These are phyloP conservation scores for Musa acuminata DNA, from an alignment of 176 grass and related monocot genomes.

Conservation along the genomic window DNA sequence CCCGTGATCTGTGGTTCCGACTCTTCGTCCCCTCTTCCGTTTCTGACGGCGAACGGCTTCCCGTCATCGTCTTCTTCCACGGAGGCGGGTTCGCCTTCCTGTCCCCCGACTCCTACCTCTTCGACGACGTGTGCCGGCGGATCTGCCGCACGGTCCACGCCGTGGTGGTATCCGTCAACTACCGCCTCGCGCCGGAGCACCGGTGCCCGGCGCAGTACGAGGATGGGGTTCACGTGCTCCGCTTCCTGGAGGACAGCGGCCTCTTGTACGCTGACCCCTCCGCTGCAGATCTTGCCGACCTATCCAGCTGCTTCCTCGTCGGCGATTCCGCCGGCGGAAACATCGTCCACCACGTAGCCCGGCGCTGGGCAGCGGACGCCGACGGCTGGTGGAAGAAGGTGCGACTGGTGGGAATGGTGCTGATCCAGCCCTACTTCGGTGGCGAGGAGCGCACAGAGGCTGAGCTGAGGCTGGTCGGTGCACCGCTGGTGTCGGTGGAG, in stretches of 20 bases:
- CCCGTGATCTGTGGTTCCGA: no score
- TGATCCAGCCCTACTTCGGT: constrained; percentile 85
- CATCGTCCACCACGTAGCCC: constrained; percentile 69
- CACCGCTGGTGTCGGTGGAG: constrained; percentile 42
- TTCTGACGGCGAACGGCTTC: background rate
- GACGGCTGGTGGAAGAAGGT: constrained; percentile 12
- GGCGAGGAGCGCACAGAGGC: constrained; percentile 62
- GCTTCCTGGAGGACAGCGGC: no score
- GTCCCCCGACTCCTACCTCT: constrained; percentile 31
- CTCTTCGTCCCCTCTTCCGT: no score
- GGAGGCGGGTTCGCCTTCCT: constrained; percentile 82
- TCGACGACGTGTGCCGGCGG: constrained; percentile 62
- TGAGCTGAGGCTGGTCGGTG: constrained; percentile 42
- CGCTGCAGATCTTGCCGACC: background rate
- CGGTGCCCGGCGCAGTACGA: constrained; percentile 55
- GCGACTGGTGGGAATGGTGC: constrained; percentile 35
- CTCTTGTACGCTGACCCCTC: background rate
- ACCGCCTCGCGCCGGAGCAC: constrained; percentile 71
- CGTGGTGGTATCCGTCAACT: constrained; percentile 65
- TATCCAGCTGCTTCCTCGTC: constrained; percentile 56
- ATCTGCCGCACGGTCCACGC: constrained; percentile 33
- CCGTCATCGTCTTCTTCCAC: constrained; percentile 73
- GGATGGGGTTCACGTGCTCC: constrained; percentile 49
- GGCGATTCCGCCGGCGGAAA: constrained; percentile 80
- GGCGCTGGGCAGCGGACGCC: constrained; percentile 30